Conservation (phyloP, 257 asterid species). For the Solanum dulcamara region DNA sequence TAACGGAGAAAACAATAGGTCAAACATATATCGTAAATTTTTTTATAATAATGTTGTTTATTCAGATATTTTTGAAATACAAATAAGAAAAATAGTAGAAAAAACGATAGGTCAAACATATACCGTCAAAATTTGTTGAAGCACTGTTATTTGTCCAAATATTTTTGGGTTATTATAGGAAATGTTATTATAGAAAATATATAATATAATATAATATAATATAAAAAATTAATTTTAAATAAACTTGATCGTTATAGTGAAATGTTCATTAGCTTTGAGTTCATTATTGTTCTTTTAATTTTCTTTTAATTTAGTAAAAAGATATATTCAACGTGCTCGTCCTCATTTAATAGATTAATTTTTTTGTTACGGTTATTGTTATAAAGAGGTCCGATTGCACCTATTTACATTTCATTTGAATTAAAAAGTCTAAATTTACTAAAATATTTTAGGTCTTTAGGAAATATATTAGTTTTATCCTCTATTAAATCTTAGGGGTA, state of each 20-base stretch:
- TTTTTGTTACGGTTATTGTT: background rate
- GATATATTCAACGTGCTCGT: background rate
- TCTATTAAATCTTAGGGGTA: too few species aligned
- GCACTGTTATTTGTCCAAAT: accelerated
- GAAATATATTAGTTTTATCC: too few species aligned
- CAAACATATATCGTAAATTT: background rate
- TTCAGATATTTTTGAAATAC: too few species aligned
- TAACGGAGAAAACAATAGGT: background rate
- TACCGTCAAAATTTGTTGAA: background rate
- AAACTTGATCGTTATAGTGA: too few species aligned
- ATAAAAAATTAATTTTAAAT: background rate
- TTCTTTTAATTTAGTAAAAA: background rate
- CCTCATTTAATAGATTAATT: background rate
- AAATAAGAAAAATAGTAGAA: background rate
- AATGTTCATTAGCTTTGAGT: background rate
- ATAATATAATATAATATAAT: background rate
- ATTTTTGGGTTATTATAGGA: background rate
- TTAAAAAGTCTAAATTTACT: too few species aligned
- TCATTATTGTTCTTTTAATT: background rate
- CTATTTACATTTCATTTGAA: too few species aligned
- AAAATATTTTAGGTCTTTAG: too few species aligned
- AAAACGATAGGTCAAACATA: background rate
- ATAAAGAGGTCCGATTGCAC: too few species aligned
- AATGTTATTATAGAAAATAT: background rate
- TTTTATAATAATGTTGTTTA: too few species aligned